Evolutionary conservation across 208 protist genomes (phyloP).

Genomic region (Trypanosoma theileri): DNA sequence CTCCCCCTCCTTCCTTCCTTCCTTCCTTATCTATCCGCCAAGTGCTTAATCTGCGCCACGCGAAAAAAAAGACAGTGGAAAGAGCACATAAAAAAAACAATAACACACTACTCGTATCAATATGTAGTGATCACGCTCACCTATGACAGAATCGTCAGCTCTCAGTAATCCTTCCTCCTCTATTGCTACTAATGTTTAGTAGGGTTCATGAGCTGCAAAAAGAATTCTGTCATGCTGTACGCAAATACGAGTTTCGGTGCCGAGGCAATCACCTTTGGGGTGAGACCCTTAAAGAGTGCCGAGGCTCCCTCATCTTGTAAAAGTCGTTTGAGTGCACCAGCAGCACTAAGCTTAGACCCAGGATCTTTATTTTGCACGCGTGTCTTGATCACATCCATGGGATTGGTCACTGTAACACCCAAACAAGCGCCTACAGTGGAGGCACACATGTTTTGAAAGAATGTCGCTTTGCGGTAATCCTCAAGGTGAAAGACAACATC

Average conservation of each 20-base stretch:
- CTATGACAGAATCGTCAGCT: too few relatives aligned
- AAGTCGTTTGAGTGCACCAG: constrained; percentile 46
- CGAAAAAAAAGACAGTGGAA: too few relatives aligned
- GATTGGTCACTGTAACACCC: constrained; percentile 86
- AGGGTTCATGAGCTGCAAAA: constrained; percentile 54
- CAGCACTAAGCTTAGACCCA: constrained; percentile 45
- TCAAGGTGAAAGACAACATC: constrained; percentile 74
- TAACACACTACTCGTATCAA: too few relatives aligned
- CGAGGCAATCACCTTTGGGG: constrained; percentile 82
- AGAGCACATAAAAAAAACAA: too few relatives aligned
- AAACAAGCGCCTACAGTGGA: constrained; percentile 78
- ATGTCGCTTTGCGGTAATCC: constrained; percentile 74
- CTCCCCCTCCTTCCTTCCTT: not conserved
- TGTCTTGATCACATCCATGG: constrained; percentile 94
- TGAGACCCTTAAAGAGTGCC: constrained; percentile 90
- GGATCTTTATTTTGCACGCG: constrained; percentile 80
- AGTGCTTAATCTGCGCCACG: too few relatives aligned
- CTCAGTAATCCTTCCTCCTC: too few relatives aligned
- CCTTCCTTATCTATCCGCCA: too few relatives aligned
- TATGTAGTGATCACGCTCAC: too few relatives aligned
- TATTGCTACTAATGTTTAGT: not conserved
- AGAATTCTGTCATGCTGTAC: constrained; percentile 85
- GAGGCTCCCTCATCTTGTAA: constrained; percentile 74
- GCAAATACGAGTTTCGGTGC: constrained; percentile 87
- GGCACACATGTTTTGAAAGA: constrained; percentile 87